Base-by-base conservation (phyloP, 2,329 filamentous ascomycete species). In the Mollisia scopiformis region DNA sequence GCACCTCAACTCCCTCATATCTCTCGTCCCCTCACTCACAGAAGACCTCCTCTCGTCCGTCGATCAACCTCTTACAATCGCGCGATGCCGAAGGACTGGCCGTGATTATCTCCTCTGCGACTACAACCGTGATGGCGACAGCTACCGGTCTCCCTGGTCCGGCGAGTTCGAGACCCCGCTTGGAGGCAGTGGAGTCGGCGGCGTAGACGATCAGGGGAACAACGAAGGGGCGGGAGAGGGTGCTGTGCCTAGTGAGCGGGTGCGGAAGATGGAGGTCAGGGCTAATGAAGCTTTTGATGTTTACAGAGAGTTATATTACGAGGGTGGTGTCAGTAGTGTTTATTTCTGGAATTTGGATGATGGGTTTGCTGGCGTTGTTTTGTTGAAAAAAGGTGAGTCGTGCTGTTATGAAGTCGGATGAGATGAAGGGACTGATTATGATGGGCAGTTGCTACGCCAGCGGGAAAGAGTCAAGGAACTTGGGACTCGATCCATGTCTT, bases 401-500 rank as follows among this genome's bases (percentile, higher is more conserved):
- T 27, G 37, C 10, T 35, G 1, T 30, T 21, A 31, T 11, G 16
- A 16, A n/a, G n/a, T 27, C 25, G 19, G 25, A 37, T 11, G n/a
- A 35, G 33, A 6, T 19, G 4, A 2, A 11, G 37, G 16, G 6
- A 28, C 61, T 66, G 30, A 63, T 57, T 16, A 13, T 16, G n/a
- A n/a, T n/a, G 31, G 33, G 62, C 64, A 93, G 89, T 85, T 73
- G 89, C 85, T 68, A 87, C 82, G 59, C 88, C 83, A 64, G 85
- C 83, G 68, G 84, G 80, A 74, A 85, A 84, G 69, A 88, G 85
- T 72, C 85, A 90, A 59, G 93, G 93, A 61, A 89, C 92, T 58
- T 99, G 95, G 95, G 95, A 99, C 79, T 96, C 92, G 67, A 98
- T 99, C 75, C 95, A 99, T 80, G 95, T 99, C 68, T 96, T 99